Percentiles rank a stretch among this genome's conserved stretches.
Evolutionary conservation across 192 early-diverging fungal species (phyloP).

Genomic region (Irineochytrium annulatum): DNA sequence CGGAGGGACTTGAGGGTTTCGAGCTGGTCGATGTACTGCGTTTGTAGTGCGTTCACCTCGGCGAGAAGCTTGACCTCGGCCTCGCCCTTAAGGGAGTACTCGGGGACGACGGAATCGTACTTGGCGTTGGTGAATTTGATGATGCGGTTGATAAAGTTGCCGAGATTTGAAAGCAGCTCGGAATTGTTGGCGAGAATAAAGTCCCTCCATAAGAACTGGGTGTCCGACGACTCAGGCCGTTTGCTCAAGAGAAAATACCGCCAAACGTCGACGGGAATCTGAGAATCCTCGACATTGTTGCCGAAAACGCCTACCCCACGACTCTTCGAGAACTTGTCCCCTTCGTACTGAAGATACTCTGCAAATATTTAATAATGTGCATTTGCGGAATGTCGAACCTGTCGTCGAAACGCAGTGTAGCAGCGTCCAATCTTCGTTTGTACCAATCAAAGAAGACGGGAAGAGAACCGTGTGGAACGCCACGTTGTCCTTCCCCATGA

Average conservation of each 20-base stretch:
- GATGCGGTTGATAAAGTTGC: constrained; percentile 97
- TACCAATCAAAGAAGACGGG: constrained; percentile 82
- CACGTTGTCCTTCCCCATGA: constrained; percentile 99
- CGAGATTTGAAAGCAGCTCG: constrained; percentile 91
- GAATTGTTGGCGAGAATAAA: constrained; percentile 93
- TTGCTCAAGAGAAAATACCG: constrained; percentile 91
- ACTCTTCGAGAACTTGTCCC: constrained; percentile 94
- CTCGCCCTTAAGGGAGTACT: constrained; percentile 46
- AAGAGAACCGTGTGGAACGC: constrained; percentile 99
- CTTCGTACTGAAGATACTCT: constrained; percentile 98
- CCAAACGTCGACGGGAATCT: constrained; percentile 90
- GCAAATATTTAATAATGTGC: constrained; percentile 11
- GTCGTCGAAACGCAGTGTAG: constrained; percentile 90
- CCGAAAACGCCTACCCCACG: constrained; percentile 96
- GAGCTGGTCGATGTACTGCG: constrained; percentile 70
- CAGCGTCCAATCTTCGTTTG: constrained; percentile 85
- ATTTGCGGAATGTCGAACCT: constrained; percentile 44
- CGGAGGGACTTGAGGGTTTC: constrained; percentile 80
- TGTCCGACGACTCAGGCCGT: constrained; percentile 90
- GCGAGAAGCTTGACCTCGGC: constrained; percentile 70
- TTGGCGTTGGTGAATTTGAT: constrained; percentile 91
- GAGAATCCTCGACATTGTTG: constrained; percentile 85
- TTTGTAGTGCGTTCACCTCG: constrained; percentile 75
- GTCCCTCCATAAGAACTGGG: constrained; percentile 88
- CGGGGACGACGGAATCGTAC: constrained; percentile 81